Percentiles rank a stretch among this genome's conserved stretches.
Conservation (phyloP, 331 rosid species). For the Rhamnella rubrinervis region DNA sequence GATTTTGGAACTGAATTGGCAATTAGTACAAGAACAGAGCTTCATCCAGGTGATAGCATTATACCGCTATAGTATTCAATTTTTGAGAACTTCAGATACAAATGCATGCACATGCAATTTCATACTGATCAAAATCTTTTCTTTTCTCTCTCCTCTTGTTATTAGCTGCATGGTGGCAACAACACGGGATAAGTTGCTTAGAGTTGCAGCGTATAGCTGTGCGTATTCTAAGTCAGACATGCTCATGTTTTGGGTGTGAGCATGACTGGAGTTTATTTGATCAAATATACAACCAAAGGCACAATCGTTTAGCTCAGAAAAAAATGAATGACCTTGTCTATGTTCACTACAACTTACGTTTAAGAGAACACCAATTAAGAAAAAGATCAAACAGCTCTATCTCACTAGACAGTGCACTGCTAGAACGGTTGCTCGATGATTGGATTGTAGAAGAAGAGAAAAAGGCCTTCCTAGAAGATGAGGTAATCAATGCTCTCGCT, state of each 20-base stretch:
- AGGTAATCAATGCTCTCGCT: conserved; percentile 44
- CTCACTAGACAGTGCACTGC: conserved; percentile 51
- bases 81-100: conserved; percentile 16
- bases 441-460: conserved; percentile 67
- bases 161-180: conserved; percentile 99
- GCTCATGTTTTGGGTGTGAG: conserved; percentile 75
- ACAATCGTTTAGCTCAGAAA: conserved; percentile 66
- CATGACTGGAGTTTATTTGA: conserved; percentile 79
- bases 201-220: conserved; percentile 91
- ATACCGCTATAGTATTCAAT: conserved; percentile 14
- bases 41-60: conserved; percentile 71
- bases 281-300: conserved; percentile 55
- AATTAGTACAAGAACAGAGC: conserved; percentile 87
- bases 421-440: conserved; percentile 58
- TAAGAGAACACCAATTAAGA: conserved; percentile 76
- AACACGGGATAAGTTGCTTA: conserved; percentile 94
- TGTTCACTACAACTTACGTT: conserved; percentile 85
- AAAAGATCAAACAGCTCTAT: conserved; percentile 51
- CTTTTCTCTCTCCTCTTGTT: conserved; percentile 21
- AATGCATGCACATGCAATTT: conserved; percentile 10
- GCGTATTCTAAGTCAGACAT: conserved; percentile 85
- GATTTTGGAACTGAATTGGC: conserved; percentile 99
- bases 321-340: conserved; percentile 62
- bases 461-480: conserved; percentile 49
- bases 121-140: conserved; percentile 21